These are phyloP conservation scores for Parmelia sp. DNA, from an alignment of 495 filamentous ascomycete genomes.

Conservation along the genomic window DNA sequence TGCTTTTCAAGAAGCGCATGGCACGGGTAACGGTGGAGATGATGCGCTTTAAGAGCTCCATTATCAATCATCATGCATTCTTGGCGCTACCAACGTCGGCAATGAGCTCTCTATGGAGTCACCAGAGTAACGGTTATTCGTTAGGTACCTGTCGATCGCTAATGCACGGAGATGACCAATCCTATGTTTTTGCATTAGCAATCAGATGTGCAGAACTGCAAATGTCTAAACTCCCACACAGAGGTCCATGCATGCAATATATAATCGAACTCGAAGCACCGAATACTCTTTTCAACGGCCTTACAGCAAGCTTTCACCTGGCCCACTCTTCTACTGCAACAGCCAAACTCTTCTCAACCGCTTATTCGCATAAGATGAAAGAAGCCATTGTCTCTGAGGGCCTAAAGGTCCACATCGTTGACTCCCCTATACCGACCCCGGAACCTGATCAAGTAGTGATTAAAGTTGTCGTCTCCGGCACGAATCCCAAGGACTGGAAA, in stretches of 20 bases:
- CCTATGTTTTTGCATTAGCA: too few relatives aligned
- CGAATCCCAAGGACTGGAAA: slow-evolving; percentile 79
- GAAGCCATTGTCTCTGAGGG: slow-evolving; percentile 54
- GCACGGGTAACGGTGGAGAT: slow-evolving; percentile 60
- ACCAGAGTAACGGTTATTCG: too few relatives aligned
- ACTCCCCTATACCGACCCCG: slow-evolving; percentile 57
- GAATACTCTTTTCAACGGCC: not conserved
- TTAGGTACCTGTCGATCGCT: not conserved
- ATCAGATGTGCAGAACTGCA: not conserved
- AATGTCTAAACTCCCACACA: too few relatives aligned
- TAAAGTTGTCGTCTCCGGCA: slow-evolving; percentile 59
- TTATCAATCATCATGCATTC: too few relatives aligned
- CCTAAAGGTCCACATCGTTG: slow-evolving; percentile 53
- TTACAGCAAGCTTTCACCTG: slow-evolving; percentile 5
- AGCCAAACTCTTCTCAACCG: not conserved
- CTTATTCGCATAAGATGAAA: slow-evolving; percentile 47
- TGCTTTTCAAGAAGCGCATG: slow-evolving; percentile 91
- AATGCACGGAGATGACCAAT: too few relatives aligned
- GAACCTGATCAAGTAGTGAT: slow-evolving; percentile 60
- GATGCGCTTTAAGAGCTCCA: slow-evolving; percentile 7
- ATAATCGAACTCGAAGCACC: too few relatives aligned
- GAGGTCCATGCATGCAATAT: too few relatives aligned
- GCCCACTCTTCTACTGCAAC: not conserved
- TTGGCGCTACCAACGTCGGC: too few relatives aligned
- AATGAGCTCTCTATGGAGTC: too few relatives aligned